These are phyloP conservation scores for Corinectria fuckeliana DNA, from an alignment of 2,329 filamentous ascomycete species.

Conservation along the genomic window DNA sequence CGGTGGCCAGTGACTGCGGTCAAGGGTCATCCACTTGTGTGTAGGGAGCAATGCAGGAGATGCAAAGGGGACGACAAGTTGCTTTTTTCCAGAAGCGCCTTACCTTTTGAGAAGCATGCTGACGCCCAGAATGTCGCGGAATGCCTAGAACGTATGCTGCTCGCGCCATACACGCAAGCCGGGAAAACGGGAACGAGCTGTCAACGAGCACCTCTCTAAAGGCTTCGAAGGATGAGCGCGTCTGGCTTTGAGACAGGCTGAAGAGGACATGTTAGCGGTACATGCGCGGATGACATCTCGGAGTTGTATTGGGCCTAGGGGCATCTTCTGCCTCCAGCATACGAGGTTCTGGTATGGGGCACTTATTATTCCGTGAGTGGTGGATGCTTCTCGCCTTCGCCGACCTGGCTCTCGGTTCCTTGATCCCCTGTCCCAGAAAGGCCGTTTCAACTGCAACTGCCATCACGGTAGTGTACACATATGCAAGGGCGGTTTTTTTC, in stretches of 20 bases:
- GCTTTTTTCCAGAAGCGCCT: conserved; percentile 28
- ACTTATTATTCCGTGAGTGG: not conserved
- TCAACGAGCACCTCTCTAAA: not conserved
- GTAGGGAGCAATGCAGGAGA: conserved; percentile 29
- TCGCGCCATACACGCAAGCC: too few relatives aligned
- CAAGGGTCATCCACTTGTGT: conserved; percentile 1
- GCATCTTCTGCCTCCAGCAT: conserved; percentile 4
- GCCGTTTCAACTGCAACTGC: conserved; percentile 1
- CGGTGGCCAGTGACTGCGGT: conserved; percentile 14
- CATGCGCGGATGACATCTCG: conserved; percentile 10
- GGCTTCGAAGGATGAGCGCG: not conserved
- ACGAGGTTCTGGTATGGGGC: conserved; percentile 3
- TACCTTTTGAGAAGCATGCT: conserved; percentile 27
- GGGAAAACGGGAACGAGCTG: too few relatives aligned
- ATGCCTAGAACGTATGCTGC: not conserved
- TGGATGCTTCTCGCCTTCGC: not conserved
- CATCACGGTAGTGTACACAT: conserved; percentile 6
- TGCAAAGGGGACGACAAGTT: conserved; percentile 23
- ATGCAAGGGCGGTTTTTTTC: conserved; percentile 5
- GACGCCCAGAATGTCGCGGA: conserved; percentile 4
- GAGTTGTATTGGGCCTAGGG: not conserved
- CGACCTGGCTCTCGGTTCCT: conserved; percentile 13
- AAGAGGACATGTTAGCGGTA: not conserved
- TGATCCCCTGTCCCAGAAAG: conserved; percentile 2
- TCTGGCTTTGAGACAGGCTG: not conserved